These are phyloP conservation scores for Tetradesmus obliquus DNA, from an alignment of 139 green algal genomes.

Conservation along the genomic window DNA sequence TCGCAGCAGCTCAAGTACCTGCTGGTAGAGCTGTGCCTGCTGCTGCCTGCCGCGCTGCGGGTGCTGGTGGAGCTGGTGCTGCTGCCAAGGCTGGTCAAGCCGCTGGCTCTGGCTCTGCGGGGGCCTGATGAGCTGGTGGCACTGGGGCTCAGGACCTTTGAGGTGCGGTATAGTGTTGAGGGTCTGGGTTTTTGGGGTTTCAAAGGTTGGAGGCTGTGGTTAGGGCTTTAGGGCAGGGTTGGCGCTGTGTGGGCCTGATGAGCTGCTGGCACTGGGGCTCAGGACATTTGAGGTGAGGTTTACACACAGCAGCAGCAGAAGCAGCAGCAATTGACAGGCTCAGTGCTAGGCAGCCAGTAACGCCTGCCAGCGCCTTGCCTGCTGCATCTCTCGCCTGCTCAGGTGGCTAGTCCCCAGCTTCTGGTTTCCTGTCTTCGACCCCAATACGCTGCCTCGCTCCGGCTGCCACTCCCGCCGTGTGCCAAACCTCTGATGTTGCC, in stretches of 20 bases:
- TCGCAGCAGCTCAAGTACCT: slow-evolving; percentile 50
- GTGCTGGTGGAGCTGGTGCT: slow-evolving; percentile 77
- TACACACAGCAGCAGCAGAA: no score
- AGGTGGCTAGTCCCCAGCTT: no score
- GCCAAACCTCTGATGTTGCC: not conserved
- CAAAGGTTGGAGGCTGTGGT: no score
- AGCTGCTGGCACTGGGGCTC: not conserved
- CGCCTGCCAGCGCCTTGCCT: no score
- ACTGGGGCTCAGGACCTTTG: slow-evolving; percentile 81
- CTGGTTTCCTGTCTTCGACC: no score
- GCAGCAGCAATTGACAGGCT: no score
- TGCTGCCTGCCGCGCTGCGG: slow-evolving; percentile 83
- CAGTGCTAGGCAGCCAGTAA: no score
- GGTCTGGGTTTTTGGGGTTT: no score
- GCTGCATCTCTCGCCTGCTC: no score
- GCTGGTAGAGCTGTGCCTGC: slow-evolving; percentile 90
- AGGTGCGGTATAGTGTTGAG: slow-evolving; percentile 46
- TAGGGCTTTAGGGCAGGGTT: no score
- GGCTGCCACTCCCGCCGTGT: not conserved
- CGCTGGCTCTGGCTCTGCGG: slow-evolving; percentile 83
- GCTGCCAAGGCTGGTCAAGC: slow-evolving; percentile 87
- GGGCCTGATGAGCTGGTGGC: slow-evolving; percentile 62
- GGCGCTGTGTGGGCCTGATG: not conserved
- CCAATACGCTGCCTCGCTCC: not conserved
- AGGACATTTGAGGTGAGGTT: not conserved